Conservation (phyloP, 805 yeast genomes). For the Yamadazyma nakazawae region DNA sequence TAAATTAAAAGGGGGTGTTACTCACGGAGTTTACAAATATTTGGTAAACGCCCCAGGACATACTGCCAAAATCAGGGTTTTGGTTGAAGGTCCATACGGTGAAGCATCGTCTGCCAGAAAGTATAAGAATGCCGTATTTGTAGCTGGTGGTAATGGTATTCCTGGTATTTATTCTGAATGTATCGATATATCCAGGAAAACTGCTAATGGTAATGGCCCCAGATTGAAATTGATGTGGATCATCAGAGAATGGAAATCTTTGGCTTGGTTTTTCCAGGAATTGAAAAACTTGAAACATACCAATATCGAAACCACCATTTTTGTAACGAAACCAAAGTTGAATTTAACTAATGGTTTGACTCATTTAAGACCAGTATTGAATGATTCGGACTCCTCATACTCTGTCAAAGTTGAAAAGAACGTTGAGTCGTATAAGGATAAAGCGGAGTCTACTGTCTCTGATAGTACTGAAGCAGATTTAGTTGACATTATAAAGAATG, state of each 20-base stretch:
- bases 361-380: slow-evolving; percentile 12
- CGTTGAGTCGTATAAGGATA: neutral
- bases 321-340: slow-evolving; percentile 26
- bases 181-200: slow-evolving; percentile 22
- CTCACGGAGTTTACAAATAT: slow-evolving; percentile 31
- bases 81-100: slow-evolving; percentile 66
- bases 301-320: slow-evolving; percentile 28
- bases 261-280: slow-evolving; percentile 51
- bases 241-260: slow-evolving; percentile 51
- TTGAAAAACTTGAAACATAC: slow-evolving; percentile 23
- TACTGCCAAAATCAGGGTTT: slow-evolving; percentile 22
- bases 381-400: slow-evolving; percentile 13
- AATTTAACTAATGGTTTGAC: slow-evolving; percentile 7
- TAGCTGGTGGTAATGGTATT: slow-evolving; percentile 77
- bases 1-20: slow-evolving; percentile 52
- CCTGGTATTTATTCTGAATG: slow-evolving; percentile 53
- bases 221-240: slow-evolving; percentile 58
- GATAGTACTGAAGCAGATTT: slow-evolving; percentile 5
- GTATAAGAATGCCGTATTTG: slow-evolving; percentile 52
- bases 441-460: neutral
- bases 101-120: slow-evolving; percentile 44
- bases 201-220: slow-evolving; percentile 19
- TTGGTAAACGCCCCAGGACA: slow-evolving; percentile 25
- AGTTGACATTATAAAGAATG: slow-evolving; percentile 15
- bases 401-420: slow-evolving; percentile 5